Evolutionary conservation across 164 flowering plant genomes (phyloP).

Genomic region (Vitis amurensis): DNA sequence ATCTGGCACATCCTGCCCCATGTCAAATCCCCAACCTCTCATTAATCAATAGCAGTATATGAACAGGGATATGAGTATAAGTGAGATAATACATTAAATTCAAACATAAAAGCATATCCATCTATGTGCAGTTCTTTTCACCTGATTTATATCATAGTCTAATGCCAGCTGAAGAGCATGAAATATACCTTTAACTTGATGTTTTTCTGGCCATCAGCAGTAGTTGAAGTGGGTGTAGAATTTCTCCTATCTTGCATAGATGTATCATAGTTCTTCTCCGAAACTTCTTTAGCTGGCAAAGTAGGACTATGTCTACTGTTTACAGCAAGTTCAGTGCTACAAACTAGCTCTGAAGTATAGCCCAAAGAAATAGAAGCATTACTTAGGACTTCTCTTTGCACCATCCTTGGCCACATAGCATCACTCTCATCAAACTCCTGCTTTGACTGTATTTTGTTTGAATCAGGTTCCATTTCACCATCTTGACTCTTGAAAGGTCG

Average conservation of each 20-base stretch:
- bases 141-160: background rate
- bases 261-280: background rate
- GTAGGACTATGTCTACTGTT: conserved; percentile 7
- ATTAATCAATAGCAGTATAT: background rate
- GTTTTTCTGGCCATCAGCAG: conserved; percentile 9
- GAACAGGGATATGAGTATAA: too few species aligned
- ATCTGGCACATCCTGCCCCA: conserved; percentile 34
- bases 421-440: conserved; percentile 11
- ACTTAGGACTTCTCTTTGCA: conserved; percentile 11
- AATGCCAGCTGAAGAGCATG: background rate
- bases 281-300: conserved; percentile 10
- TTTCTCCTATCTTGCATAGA: conserved; percentile 13
- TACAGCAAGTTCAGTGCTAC: conserved; percentile 10
- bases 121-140: background rate
- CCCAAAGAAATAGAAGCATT: conserved; percentile 13
- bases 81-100: background rate
- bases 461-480: conserved; percentile 24
- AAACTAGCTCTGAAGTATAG: conserved; percentile 21
- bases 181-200: conserved; percentile 29
- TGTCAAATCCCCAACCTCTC: background rate
- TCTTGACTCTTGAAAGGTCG: conserved; percentile 31
- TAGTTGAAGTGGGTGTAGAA: conserved; percentile 4
- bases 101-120: background rate
- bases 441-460: conserved; percentile 9
- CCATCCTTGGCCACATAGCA: conserved; percentile 4